Base-by-base conservation (phyloP, 495 filamentous ascomycete species). In the Penicillium salamii region DNA sequence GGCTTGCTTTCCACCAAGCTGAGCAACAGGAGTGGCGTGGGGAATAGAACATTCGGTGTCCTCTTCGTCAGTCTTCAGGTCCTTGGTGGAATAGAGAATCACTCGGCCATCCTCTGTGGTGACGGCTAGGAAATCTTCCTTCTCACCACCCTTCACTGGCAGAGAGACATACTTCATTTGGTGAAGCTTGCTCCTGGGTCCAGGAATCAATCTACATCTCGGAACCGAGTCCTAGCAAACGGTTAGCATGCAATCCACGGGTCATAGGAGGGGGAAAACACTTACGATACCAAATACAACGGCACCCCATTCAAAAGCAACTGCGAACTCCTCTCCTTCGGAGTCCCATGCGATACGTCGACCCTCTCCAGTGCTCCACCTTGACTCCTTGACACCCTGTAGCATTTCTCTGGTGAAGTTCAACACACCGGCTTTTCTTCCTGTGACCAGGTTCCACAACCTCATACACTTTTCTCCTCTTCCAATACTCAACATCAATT, bases 361-460 rank as follows among this genome's bases (percentile, higher is more conserved):
- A n/a, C 90, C 91, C 65, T 97, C 93, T 7, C 91, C 91, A 47
- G 80, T 82, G 33, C 81, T 81, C 68, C 81, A 84, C 62, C 77
- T 82, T n/a, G 81, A 78, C 69, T 95, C 91, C 13, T 87, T 88
- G 29, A 87, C 78, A 52, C 84, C 79, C 37, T 75, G 70, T 46
- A 96, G 67, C 50, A 87, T 72, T 1, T 84, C 79, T 49, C 77
- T 74, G 53, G 74, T 78, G 57, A 97, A 97, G 59, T 87, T 92
- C 57, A 97, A 67, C 37, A 96, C 91, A 14, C 90, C 88, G 14
- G 90, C 90, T 67, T 95, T 97, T 75, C 90, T 95, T 3, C 91
- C 95, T 21, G 93, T 97, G 58, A 96, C 89, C 41, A 99, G 61
- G 59, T 99, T 97, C 93, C 93, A 99, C 52, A 97, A 71, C 53